Percentiles rank a stretch among this genome's conserved stretches.
phyloP scores from a whole-genome alignment of 2,329 filamentous ascomycete genomes.

The Diplodia mutila region DNA sequence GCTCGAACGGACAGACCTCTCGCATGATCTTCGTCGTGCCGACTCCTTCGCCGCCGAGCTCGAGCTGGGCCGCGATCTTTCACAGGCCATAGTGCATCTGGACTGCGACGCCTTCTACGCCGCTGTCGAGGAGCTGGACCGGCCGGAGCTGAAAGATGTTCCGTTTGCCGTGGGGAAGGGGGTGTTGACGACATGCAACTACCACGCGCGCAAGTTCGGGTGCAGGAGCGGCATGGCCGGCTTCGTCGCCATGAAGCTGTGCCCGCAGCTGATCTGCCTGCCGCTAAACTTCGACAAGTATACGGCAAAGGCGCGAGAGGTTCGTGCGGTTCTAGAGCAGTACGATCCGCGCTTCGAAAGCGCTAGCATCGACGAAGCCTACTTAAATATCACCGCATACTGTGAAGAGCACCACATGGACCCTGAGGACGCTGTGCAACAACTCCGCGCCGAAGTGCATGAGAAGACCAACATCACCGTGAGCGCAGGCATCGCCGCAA shows the following conservation, averaged over 20 bases:
- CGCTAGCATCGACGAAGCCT: conserved; percentile 94
- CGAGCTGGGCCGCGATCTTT: conserved; percentile 77
- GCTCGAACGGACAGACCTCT: conserved; percentile 76
- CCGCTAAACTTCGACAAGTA: conserved; percentile 92
- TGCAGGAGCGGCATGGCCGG: conserved; percentile 94
- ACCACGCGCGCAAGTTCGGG: conserved; percentile 85
- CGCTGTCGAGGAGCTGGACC: conserved; percentile 76
- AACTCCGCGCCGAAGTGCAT: conserved; percentile 77
- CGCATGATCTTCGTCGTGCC: conserved; percentile 71
- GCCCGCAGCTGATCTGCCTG: conserved; percentile 79
- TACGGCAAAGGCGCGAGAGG: conserved; percentile 82
- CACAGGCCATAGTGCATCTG: conserved; percentile 84
- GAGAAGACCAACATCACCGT: conserved; percentile 82
- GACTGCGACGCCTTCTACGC: conserved; percentile 99
- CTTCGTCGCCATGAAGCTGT: conserved; percentile 93
- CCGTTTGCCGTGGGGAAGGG: conserved; percentile 89
- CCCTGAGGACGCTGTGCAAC: conserved; percentile 73
- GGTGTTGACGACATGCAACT: conserved; percentile 77
- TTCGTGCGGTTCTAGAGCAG: conserved; percentile 77
- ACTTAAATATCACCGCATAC: conserved; percentile 89
- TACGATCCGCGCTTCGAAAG: conserved; percentile 93
- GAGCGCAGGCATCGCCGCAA: conserved; percentile 91
- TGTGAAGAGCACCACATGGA: conserved; percentile 69
- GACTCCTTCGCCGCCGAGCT: conserved; percentile 81
- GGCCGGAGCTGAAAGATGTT: conserved; percentile 80